Conservation (phyloP, 2,329 filamentous ascomycete genomes). For the Aspergillus sp. region DNA sequence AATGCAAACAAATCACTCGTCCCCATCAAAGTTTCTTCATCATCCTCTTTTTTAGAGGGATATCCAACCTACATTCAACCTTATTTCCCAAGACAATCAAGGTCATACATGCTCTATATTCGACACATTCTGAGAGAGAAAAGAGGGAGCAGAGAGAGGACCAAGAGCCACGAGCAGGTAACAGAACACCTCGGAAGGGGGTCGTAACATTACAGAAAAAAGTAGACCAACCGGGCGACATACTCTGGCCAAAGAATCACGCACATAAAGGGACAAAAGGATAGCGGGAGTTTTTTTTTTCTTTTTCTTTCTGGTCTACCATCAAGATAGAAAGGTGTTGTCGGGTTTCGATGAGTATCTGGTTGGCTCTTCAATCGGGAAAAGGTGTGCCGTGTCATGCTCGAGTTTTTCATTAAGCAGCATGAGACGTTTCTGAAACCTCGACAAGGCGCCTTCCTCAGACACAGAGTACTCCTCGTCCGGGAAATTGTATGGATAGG, state of each 20-base stretch:
- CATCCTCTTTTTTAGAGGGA: conserved; percentile 14
- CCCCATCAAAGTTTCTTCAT: conserved; percentile 13
- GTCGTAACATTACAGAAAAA: conserved; percentile 22
- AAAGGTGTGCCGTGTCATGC: conserved; percentile 21
- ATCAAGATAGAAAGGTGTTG: conserved; percentile 6
- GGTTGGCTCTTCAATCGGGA: conserved; percentile 19
- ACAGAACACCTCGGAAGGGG: background rate
- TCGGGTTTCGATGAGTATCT: background rate
- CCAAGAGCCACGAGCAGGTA: background rate
- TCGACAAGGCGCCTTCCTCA: conserved; percentile 18
- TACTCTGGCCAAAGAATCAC: conserved; percentile 6
- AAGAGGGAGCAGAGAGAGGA: conserved; percentile 8
- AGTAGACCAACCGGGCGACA: conserved; percentile 8
- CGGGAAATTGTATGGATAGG: conserved; percentile 8
- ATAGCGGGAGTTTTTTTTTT: conserved; percentile 1
- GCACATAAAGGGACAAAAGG: background rate
- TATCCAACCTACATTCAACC: conserved; percentile 22
- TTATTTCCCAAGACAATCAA: conserved; percentile 20
- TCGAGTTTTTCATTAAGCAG: conserved; percentile 26
- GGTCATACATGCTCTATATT: conserved; percentile 29
- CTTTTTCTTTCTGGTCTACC: conserved; percentile 2
- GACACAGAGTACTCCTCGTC: conserved; percentile 17
- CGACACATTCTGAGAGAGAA: conserved; percentile 19
- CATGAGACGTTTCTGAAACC: conserved; percentile 25
- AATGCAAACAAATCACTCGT: conserved; percentile 8